Evolutionary conservation across 805 yeast species (phyloP).

Genomic region (Citeromyces matritensis): DNA sequence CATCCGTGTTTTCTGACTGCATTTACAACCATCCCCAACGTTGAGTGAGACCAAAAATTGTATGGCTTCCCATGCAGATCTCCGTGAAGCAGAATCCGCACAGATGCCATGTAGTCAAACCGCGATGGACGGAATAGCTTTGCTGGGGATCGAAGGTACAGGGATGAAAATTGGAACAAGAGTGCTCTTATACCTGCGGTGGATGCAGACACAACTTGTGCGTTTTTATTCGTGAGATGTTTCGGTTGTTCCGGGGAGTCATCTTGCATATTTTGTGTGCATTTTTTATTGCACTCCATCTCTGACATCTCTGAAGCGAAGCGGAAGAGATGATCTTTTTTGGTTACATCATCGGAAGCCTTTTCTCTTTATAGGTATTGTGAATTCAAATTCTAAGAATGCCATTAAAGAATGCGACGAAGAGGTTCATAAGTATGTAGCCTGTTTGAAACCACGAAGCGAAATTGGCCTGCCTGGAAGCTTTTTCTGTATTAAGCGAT

Average conservation of each 20-base stretch:
- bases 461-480: too few species aligned
- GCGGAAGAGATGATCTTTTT: too few species aligned
- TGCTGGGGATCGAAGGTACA: conserved; percentile 70
- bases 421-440: too few species aligned
- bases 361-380: too few species aligned
- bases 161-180: conserved; percentile 59
- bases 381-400: too few species aligned
- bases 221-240: conserved; percentile 20
- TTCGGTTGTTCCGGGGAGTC: conserved; percentile 12
- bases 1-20: conserved; percentile 74
- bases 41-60: conserved; percentile 56
- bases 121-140: conserved; percentile 84
- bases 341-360: too few species aligned
- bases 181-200: conserved; percentile 82
- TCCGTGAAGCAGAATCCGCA: conserved; percentile 35
- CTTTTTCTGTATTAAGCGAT: too few species aligned
- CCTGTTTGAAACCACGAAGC: too few species aligned
- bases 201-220: conserved; percentile 55
- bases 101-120: conserved; percentile 69
- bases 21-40: conserved; percentile 54
- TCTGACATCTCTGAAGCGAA: too few species aligned
- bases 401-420: too few species aligned
- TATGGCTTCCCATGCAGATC: conserved; percentile 31
- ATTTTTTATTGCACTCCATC: too few species aligned
- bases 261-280: too few species aligned